Evolutionary conservation across 164 flowering plant species (phyloP), one percentile per base, ranked within the genome.

Genomic region (Stephania yunnanensis): DNA sequence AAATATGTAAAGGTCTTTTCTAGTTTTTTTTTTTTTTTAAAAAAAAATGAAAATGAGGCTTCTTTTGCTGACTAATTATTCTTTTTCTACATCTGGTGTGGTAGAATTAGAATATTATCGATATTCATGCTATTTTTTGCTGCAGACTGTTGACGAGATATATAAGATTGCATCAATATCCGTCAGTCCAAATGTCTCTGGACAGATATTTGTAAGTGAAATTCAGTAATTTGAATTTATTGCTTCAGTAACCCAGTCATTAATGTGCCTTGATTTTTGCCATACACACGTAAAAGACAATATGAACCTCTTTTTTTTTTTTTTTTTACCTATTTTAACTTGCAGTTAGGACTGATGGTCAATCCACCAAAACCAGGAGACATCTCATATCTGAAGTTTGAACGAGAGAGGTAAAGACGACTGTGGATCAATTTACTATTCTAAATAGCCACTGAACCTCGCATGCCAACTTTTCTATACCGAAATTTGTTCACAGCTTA

Each of bases 121-220:
- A 50, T 78, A 52, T 73, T 81, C 75, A 66, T 25, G 0, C 76
- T 66, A 78, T 46, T n/a, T 58, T 58, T 79, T 25, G 46, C 72
- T 85, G 87, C 95, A 93, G 98, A 82, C 94, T 17, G 99, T 95
- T 79, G 99, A 95, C 73, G 98, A 95, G 78, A 95, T 95, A 17
- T 95, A 93, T 78, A 93, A 95, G 81, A 86, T 95, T 77, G 92
- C 97, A 63, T 95, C 99, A 15, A 81, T 93, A 77, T 78, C 98
- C 76, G 97, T 95, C 75, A 95, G 99, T 80, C 97, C 99, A 52
- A 93, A 93, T 82, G 99, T 95, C 31, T 97, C 99, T 46, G 98
- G 87, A 31, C 99, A 95, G 80, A 95, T 93, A 77, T 92, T 95
- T 83, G 98, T 95, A 86, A 92, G 94, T 84, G 20, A 55, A 30